Evolutionary conservation across 225 moss, liverwort and hornwort genomes (phyloP).

Genomic region (Physcomitrium patens): DNA sequence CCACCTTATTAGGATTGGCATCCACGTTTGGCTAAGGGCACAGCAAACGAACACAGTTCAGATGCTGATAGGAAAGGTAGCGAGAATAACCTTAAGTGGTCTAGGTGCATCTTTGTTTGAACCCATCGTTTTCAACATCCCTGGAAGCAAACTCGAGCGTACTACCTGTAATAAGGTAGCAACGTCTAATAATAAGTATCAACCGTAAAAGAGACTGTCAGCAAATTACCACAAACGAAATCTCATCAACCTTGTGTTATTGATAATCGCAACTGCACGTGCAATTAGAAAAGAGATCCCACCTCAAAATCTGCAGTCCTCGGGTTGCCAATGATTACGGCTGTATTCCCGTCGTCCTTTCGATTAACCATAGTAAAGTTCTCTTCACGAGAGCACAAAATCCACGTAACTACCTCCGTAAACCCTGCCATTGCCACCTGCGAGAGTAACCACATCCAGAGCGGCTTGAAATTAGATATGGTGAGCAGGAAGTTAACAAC

Average conservation of each 20-base stretch:
- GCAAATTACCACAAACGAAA: neutral
- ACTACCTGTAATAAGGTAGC: slow-evolving; percentile 62
- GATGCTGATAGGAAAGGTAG: neutral
- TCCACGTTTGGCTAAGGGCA: neutral
- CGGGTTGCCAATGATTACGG: slow-evolving; percentile 79
- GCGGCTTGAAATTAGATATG: slow-evolving; percentile 14
- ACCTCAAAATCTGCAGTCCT: slow-evolving; percentile 88
- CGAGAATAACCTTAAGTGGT: slow-evolving; percentile 58
- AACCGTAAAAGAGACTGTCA: slow-evolving; percentile 5
- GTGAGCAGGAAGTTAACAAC: neutral
- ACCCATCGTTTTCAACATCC: slow-evolving; percentile 87
- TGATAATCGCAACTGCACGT: neutral
- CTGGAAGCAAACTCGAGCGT: slow-evolving; percentile 84
- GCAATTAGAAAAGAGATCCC: neutral
- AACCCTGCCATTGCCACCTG: slow-evolving; percentile 95
- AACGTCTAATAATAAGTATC: slow-evolving; percentile 25
- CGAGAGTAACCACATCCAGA: slow-evolving; percentile 20
- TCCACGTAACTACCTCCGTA: slow-evolving; percentile 94
- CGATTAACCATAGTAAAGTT: slow-evolving; percentile 84
- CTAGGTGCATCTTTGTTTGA: slow-evolving; percentile 86
- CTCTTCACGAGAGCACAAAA: slow-evolving; percentile 81
- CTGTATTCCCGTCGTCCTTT: slow-evolving; percentile 69
- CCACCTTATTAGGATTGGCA: slow-evolving; percentile 22
- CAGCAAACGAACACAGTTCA: neutral
- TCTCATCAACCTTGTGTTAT: neutral